Conservation (phyloP, 352 stramenopile genomes). For the Saprolegnia diclina region DNA sequence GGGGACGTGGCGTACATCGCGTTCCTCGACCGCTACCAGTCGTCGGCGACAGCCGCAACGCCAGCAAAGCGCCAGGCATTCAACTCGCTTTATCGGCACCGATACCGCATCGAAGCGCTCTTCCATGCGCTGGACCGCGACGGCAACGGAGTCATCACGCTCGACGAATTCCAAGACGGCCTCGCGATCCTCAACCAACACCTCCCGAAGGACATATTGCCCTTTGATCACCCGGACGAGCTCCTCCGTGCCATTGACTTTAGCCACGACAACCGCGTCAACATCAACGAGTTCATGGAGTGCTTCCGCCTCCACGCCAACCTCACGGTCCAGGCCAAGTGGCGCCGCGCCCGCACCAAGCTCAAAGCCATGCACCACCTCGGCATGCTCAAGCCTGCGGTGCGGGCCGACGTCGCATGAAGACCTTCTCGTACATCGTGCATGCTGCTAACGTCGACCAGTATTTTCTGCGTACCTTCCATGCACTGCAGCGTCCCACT, state of each 20-base stretch:
- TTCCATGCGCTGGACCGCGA: slow-evolving; percentile 77
- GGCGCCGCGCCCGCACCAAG: slow-evolving; percentile 80
- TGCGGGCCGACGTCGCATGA: no score
- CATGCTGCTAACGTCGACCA: no score
- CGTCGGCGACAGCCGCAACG: slow-evolving; percentile 51
- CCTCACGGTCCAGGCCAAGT: slow-evolving; percentile 80
- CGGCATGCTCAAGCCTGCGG: slow-evolving; percentile 19
- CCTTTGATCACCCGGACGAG: slow-evolving; percentile 57
- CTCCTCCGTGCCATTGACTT: slow-evolving; percentile 86
- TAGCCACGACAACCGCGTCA: slow-evolving; percentile 78
- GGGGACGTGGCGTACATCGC: slow-evolving; percentile 67
- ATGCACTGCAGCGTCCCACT: no score
- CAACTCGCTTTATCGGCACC: slow-evolving; percentile 77
- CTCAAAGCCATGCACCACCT: slow-evolving; percentile 50
- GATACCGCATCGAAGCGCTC: slow-evolving; percentile 69
- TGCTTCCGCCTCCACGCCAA: slow-evolving; percentile 82
- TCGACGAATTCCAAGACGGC: slow-evolving; percentile 70
- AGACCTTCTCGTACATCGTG: no score
- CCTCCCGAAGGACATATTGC: slow-evolving; percentile 54
- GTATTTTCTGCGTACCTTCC: no score
- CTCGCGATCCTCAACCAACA: slow-evolving; percentile 79
- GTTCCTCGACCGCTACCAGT: slow-evolving; percentile 85
- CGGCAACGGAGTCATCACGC: slow-evolving; percentile 73
- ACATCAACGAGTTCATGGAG: slow-evolving; percentile 89
- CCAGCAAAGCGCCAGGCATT: slow-evolving; percentile 38